phyloP scores from a whole-genome alignment of 1,284 basidiomycete genomes.

The Tilletia walkeri region DNA sequence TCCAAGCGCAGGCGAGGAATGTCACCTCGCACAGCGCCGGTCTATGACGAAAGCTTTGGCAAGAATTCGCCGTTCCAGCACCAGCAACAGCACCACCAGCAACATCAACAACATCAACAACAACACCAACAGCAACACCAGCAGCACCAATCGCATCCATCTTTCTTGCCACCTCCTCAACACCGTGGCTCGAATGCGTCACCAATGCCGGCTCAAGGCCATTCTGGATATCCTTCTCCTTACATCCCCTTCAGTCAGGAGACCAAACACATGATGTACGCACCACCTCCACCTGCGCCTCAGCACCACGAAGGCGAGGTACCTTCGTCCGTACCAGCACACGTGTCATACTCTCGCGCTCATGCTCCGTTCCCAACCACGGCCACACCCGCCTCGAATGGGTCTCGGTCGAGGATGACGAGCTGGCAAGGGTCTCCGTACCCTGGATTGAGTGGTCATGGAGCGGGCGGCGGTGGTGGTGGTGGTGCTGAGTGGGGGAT shows the following conservation, averaged over 20 bases:
- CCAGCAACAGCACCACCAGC: neutral
- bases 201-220: neutral
- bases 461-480: neutral
- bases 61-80: neutral
- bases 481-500: too few relatives aligned
- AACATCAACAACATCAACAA: neutral
- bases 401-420: conserved; percentile 7
- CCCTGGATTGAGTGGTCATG: neutral
- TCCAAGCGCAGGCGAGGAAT: neutral
- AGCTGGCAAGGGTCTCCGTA: conserved; percentile 18
- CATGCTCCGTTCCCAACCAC: too few relatives aligned
- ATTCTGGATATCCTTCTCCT: neutral
- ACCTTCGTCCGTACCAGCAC: too few relatives aligned
- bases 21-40: neutral
- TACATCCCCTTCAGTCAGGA: neutral
- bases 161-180: too few relatives aligned
- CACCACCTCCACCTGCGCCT: too few relatives aligned
- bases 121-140: neutral
- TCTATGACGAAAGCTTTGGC: neutral
- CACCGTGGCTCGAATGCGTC: too few relatives aligned
- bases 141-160: too few relatives aligned
- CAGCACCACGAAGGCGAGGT: neutral
- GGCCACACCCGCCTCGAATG: neutral
- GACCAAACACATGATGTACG: too few relatives aligned
- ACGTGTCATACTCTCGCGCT: too few relatives aligned